These are phyloP conservation scores for Candida parachauliodes DNA, from an alignment of 805 yeast species.

Conservation along the genomic window DNA sequence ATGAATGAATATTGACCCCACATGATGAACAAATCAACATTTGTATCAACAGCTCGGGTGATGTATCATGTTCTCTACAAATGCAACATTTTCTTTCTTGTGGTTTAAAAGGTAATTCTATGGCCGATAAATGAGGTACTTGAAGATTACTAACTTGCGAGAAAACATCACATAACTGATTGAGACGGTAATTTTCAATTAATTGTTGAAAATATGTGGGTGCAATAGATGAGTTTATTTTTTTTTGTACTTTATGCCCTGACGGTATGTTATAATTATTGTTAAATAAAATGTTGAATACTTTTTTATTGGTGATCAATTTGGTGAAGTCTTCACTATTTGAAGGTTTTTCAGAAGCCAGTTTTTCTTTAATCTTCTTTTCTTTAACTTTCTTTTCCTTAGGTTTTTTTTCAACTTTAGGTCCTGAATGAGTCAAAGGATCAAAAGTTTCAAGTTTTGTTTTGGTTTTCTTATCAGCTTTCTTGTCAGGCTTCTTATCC, in stretches of 20 bases:
- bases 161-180: slow-evolving; percentile 27
- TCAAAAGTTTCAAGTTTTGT: not conserved
- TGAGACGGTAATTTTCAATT: slow-evolving; percentile 15
- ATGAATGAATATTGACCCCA: slow-evolving; percentile 64
- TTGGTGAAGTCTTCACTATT: not conserved
- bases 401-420: slow-evolving; percentile 2
- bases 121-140: slow-evolving; percentile 14
- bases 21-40: slow-evolving; percentile 60
- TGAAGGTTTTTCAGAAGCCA: not conserved
- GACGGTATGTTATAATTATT: not conserved
- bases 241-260: not conserved
- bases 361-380: slow-evolving; percentile 6
- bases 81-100: slow-evolving; percentile 49
- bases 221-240: not conserved
- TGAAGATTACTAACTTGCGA: slow-evolving; percentile 16
- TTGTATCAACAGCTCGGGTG: slow-evolving; percentile 22
- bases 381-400: slow-evolving; percentile 6
- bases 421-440: no score
- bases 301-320: not conserved
- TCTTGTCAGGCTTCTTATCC: not conserved
- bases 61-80: slow-evolving; percentile 43
- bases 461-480: not conserved
- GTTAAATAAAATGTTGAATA: not conserved
- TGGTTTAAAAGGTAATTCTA: slow-evolving; percentile 19
- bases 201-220: slow-evolving; percentile 8